Conservation (phyloP, 1,284 basidiomycete genomes). For the Microbotryum scabiosae region DNA sequence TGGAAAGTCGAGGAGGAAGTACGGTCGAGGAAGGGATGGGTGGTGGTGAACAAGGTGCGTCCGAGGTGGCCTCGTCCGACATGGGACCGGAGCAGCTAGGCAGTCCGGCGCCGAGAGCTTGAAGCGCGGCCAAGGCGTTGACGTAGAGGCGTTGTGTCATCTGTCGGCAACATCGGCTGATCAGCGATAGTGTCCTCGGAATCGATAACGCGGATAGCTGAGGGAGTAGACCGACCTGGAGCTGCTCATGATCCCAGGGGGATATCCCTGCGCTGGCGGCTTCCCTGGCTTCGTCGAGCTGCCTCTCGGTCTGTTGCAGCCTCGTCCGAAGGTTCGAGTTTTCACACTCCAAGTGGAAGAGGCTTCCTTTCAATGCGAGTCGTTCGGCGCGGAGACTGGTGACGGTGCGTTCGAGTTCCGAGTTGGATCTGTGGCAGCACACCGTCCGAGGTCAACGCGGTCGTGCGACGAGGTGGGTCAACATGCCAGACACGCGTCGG, state of each 20-base stretch:
- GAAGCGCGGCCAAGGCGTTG: conserved; percentile 12
- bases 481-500: neutral
- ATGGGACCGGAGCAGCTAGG: neutral
- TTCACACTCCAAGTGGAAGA: conserved; percentile 27
- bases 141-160: conserved; percentile 11
- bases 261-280: neutral
- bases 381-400: conserved; percentile 30
- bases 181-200: neutral
- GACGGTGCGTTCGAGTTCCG: conserved; percentile 29
- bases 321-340: conserved; percentile 12
- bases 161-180: neutral
- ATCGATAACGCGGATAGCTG: too few relatives aligned
- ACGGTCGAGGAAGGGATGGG: too few relatives aligned
- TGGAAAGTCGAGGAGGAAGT: too few relatives aligned
- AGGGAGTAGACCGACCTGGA: conserved; percentile 9
- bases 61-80: neutral
- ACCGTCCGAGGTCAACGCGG: neutral
- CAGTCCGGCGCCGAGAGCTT: conserved; percentile 13
- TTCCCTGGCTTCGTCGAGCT: conserved; percentile 10
- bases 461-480: neutral
- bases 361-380: conserved; percentile 23
- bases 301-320: conserved; percentile 10
- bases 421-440: conserved; percentile 24
- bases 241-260: conserved; percentile 11
- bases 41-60: neutral